phyloP scores from a whole-genome alignment of 208 protist genomes.

The Acanthamoeba castellanii region DNA sequence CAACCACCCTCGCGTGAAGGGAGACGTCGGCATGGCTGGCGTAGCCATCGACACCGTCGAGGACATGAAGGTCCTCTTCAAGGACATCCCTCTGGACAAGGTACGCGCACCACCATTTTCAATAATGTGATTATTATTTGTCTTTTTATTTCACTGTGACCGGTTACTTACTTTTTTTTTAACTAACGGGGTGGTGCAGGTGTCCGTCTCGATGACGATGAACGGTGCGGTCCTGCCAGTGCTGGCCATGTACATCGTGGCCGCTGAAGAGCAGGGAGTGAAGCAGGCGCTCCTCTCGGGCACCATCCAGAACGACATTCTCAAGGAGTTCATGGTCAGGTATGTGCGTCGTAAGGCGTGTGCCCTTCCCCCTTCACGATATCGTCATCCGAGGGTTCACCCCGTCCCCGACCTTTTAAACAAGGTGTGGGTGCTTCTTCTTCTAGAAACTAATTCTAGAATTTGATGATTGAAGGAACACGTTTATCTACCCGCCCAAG shows the following conservation, averaged over 20 bases:
- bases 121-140: too few relatives aligned
- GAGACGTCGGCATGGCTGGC: constrained; percentile 98
- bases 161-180: neutral
- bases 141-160: too few relatives aligned
- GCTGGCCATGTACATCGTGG: constrained; percentile 96
- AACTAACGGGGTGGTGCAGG: neutral
- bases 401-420: too few relatives aligned
- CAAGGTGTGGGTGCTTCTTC: neutral
- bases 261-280: constrained; percentile 95
- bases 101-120: neutral
- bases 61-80: constrained; percentile 93
- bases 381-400: too few relatives aligned
- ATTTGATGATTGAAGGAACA: constrained; percentile 89
- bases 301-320: constrained; percentile 98
- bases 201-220: constrained; percentile 98
- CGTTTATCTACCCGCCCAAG: constrained; percentile 97
- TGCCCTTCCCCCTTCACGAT: too few relatives aligned
- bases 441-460: too few relatives aligned
- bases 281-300: constrained; percentile 92
- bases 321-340: constrained; percentile 98
- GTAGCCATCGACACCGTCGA: constrained; percentile 96
- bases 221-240: constrained; percentile 97
- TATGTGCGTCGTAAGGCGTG: neutral
- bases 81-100: constrained; percentile 95
- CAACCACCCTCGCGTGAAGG: constrained; percentile 94